Evolutionary conservation across 1,284 basidiomycete species (phyloP), one percentile per base, ranked within the genome.

Genomic region (Sanghuangporus weigelae): DNA sequence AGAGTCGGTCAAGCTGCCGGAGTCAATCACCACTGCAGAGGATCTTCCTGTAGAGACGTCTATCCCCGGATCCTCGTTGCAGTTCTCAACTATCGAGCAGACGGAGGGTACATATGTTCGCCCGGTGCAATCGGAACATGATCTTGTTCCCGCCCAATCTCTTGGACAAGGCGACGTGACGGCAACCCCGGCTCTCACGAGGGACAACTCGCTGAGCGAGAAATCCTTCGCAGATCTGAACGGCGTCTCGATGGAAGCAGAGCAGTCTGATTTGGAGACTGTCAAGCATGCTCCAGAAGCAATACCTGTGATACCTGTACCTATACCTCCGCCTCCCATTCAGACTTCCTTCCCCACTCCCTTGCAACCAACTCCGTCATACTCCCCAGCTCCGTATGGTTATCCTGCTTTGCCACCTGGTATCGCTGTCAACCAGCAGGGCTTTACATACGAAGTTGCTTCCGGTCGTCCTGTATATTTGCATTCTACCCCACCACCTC

Each of bases 381-480:
- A 84, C 65, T 46, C 44, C n/a, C 44, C 44, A 11, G 79, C 81
- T 19, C 83, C 86, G 11, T 92, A 87, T 64, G 76, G 76, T 1
- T 90, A 84, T 70, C 77, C 78, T 2, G 79, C 82, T 11, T 73
- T 92, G 8, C 90, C 92, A 16, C 89, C 84, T 11, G 92, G 92
- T 50, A 80, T 93, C 60, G 89, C 81, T 11, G 75, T 92, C 70
- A 84, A 85, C 66, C 83, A 84, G 56, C 84, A 86, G 60, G 92
- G 90, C 42, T 82, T 90, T 75, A 80, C 89, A 26, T 93, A 87
- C 72, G 90, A 92, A 72, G 72, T 92, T 62, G 84, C 88, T 10
- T 92, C 89, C 6, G 90, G 91, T 35, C 87, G 87, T 46, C 84
- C 88, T 7, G 85, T 93, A 39, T 88, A 87, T 68, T 78, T 92